These are phyloP conservation scores for Fusarium xylarioides DNA, from an alignment of 2,329 filamentous ascomycete genomes.

Conservation along the genomic window DNA sequence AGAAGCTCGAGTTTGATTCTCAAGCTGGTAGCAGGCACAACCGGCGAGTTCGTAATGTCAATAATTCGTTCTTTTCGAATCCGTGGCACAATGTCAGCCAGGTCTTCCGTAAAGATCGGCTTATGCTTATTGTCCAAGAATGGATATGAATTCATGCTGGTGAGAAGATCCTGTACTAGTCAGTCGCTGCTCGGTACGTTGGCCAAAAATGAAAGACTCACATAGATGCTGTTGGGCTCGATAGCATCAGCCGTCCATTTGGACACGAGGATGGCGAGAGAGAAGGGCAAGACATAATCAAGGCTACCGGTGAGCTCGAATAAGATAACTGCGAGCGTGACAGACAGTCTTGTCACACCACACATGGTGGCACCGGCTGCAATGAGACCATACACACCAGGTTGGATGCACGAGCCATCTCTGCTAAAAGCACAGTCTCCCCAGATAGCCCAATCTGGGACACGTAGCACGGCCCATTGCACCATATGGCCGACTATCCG, in stretches of 20 bases:
- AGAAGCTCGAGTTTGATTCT: constrained; percentile 83
- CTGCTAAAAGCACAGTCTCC: constrained; percentile 74
- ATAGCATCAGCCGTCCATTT: constrained; percentile 98
- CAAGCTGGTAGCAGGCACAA: constrained; percentile 79
- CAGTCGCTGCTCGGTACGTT: constrained; percentile 1
- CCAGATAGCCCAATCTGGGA: constrained; percentile 78
- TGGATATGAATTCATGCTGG: constrained; percentile 96
- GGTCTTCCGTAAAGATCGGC: constrained; percentile 86
- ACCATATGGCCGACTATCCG: constrained; percentile 86
- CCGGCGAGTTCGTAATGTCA: constrained; percentile 84
- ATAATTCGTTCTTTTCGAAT: constrained; percentile 81
- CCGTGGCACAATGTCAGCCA: constrained; percentile 85
- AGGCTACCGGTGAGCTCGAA: constrained; percentile 96
- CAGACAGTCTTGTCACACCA: constrained; percentile 90
- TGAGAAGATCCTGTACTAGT: constrained; percentile 76
- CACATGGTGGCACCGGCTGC: constrained; percentile 98
- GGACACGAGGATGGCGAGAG: constrained; percentile 88
- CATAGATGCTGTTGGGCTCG: constrained; percentile 93
- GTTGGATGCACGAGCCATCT: constrained; percentile 87
- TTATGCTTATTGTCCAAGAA: constrained; percentile 97
- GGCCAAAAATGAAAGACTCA: constrained; percentile 50
- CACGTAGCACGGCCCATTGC: constrained; percentile 81
- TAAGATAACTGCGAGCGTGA: constrained; percentile 92
- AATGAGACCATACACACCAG: constrained; percentile 95
- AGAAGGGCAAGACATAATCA: constrained; percentile 95